Evolutionary conservation across 2,329 filamentous ascomycete species (phyloP).

Genomic region (Dothistroma pini): DNA sequence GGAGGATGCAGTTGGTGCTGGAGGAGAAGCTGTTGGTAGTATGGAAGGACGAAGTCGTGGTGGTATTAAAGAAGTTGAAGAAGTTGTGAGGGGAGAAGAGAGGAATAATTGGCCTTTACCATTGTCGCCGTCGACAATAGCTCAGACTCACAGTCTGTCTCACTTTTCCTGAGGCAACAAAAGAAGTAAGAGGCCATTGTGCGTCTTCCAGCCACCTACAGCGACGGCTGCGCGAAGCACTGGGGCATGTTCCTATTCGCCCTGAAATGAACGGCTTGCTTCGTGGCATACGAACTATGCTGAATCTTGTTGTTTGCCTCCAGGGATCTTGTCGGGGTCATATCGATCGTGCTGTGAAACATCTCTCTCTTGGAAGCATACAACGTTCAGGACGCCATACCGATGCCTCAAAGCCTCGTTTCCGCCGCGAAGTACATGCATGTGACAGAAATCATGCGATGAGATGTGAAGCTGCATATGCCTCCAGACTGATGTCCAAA

Average conservation of each 20-base stretch:
- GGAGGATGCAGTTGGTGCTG: neutral
- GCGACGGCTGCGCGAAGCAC: neutral
- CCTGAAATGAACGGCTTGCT: neutral
- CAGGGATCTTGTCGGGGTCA: neutral
- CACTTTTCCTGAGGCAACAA: neutral
- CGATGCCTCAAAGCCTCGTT: neutral
- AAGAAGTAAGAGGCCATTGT: neutral
- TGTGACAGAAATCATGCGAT: neutral
- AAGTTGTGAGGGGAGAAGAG: neutral
- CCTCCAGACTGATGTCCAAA: neutral
- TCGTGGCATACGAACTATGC: neutral
- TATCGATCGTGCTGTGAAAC: neutral
- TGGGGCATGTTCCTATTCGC: neutral
- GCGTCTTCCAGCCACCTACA: neutral
- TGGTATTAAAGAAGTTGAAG: neutral
- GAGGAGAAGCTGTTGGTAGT: neutral
- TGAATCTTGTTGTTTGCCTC: neutral
- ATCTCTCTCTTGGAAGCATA: neutral
- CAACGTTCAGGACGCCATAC: neutral
- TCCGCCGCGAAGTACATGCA: neutral
- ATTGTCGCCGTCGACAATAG: neutral
- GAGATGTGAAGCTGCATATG: neutral
- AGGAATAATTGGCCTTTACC: neutral
- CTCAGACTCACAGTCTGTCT: neutral
- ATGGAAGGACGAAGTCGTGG: neutral